These are phyloP conservation scores for Neopestalotiopsis sp. DNA, from an alignment of 2,329 filamentous ascomycete species.

Conservation along the genomic window DNA sequence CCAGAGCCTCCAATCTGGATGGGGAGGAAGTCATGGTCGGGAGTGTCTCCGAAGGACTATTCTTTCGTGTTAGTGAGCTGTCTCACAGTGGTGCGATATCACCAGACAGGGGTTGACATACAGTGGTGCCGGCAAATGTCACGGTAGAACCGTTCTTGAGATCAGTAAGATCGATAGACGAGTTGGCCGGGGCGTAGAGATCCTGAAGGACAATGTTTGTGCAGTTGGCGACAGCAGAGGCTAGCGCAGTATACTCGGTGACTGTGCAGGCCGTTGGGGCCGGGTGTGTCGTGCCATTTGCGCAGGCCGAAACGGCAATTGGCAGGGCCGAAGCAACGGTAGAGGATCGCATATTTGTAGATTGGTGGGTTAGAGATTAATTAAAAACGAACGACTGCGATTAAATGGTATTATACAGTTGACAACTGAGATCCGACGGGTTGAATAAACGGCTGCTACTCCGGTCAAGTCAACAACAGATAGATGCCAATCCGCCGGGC, in stretches of 20 bases:
- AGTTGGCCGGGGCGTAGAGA: conserved; percentile 41
- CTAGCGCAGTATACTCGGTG: conserved; percentile 12
- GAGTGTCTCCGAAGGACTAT: conserved; percentile 6
- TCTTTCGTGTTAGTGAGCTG: background rate
- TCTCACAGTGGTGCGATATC: background rate
- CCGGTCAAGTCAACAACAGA: conserved; percentile 2
- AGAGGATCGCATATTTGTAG: conserved; percentile 10
- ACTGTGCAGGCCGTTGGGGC: conserved; percentile 5
- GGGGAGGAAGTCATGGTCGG: conserved; percentile 13
- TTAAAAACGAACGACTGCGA: conserved; percentile 2
- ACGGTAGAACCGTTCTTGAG: conserved; percentile 39
- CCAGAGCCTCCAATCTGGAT: conserved; percentile 26
- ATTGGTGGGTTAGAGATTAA: background rate
- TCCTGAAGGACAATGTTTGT: conserved; percentile 42
- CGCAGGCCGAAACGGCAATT: conserved; percentile 1
- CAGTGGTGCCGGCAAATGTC: conserved; percentile 27
- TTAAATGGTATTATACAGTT: background rate
- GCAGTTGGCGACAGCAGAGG: conserved; percentile 34
- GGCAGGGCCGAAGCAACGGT: conserved; percentile 5
- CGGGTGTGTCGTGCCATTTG: background rate
- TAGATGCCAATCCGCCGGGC: background rate
- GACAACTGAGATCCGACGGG: background rate
- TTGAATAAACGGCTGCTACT: background rate
- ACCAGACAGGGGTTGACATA: conserved; percentile 9
- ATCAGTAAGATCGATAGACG: conserved; percentile 41